Base-by-base conservation (phyloP, 257 asterid genomes). In the Ehretia macrophylla region DNA sequence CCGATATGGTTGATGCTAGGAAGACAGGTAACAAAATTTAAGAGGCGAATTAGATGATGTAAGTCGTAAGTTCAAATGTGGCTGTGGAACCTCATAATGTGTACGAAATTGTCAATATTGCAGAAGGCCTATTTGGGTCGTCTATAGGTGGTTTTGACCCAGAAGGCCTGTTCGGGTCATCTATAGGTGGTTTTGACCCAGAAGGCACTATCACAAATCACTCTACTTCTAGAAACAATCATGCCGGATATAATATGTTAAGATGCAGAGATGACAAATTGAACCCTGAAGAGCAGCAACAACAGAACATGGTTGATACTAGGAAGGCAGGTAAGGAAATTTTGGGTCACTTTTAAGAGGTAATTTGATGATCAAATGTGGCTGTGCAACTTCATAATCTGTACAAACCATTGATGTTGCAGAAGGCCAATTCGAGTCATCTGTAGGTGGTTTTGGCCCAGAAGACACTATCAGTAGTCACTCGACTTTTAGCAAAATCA, bases 211-310 rank as follows among this genome's bases (percentile, higher is more conserved):
- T 27, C 35, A 27, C 3, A 1, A 27, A 27, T 27, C 35, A 27
- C 3, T 27, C 35, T 27, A 6, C 35, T 27, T 27, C 35, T 27
- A 27, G 35, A 14, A 55, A 68, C 17, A 54, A 56, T 61, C 73
- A 63, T 53, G 70, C 65, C 45, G 79, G 88, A 72, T 66, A 72
- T 64, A 58, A 70, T 64, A 69, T 76, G 73, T 53, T 86, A 77
- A 86, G 67, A 63, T 71, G 78, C 18, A 77, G 67, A 14, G 86
- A 61, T 64, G 82, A 66, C 39, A 74, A 56, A 55, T 50, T 20
- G 6, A 64, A 70, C 44, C 47, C 64, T 22, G 73, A 60, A n/a
- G 81, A 67, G 50, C 68, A 72, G 70, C 63, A 59, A 40, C 65
- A 46, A 27, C 56, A 57, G 11, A 68, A 70, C 61, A 17, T 50